Conservation (phyloP, 2,329 filamentous ascomycete species). For the Furcasterigmium furcatum region DNA sequence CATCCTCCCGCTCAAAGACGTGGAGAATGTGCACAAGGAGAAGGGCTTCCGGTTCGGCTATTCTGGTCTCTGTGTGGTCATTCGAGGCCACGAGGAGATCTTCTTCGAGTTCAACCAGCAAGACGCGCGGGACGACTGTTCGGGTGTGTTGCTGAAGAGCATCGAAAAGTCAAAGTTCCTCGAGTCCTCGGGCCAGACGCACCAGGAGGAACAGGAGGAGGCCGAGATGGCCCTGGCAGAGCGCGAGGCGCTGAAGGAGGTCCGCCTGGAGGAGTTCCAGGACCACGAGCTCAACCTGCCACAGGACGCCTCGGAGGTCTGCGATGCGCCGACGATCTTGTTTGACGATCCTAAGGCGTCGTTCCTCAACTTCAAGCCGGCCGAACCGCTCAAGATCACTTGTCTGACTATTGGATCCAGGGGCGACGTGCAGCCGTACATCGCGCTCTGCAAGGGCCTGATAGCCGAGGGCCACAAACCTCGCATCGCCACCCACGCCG, state of each 20-base stretch:
- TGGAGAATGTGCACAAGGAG: constrained; percentile 92
- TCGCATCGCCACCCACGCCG: constrained; percentile 85
- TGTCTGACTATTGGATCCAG: constrained; percentile 95
- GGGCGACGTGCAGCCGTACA: constrained; percentile 96
- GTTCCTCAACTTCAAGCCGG: constrained; percentile 86
- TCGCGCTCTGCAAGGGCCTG: constrained; percentile 89
- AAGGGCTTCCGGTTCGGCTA: constrained; percentile 93
- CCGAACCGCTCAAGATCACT: constrained; percentile 75
- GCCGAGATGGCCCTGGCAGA: constrained; percentile 77
- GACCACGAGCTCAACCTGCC: constrained; percentile 50
- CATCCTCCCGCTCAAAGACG: constrained; percentile 84
- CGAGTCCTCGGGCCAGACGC: constrained; percentile 64
- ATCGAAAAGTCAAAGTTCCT: constrained; percentile 72
- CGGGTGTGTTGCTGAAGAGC: constrained; percentile 73
- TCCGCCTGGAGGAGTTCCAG: constrained; percentile 53
- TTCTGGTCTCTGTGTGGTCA: constrained; percentile 86
- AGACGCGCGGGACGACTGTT: constrained; percentile 84
- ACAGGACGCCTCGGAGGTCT: constrained; percentile 34
- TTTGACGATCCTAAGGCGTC: constrained; percentile 90
- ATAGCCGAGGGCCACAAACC: constrained; percentile 82
- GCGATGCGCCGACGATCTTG: constrained; percentile 69
- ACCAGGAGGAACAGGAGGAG: constrained; percentile 65
- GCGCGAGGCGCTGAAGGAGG: constrained; percentile 75
- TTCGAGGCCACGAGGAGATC: constrained; percentile 89
- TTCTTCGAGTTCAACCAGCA: constrained; percentile 88